Conservation (phyloP, 306 rosid species). For the Trichosanthes truncata region DNA sequence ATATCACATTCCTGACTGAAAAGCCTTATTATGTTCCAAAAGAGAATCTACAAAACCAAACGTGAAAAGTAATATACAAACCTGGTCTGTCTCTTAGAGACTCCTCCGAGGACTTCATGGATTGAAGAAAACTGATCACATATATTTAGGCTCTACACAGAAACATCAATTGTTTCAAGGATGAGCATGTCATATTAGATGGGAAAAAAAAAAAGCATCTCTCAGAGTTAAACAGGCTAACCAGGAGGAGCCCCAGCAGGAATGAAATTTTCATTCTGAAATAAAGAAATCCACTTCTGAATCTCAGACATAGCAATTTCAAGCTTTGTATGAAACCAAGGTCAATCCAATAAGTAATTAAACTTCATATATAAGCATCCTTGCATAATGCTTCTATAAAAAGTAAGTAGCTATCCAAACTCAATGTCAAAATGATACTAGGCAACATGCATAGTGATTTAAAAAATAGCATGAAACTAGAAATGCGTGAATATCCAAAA, state of each 20-base stretch:
- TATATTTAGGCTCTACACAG: slow-evolving; percentile 50
- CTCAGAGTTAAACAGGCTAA: slow-evolving; percentile 24
- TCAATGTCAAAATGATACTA: background rate
- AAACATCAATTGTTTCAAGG: slow-evolving; percentile 10
- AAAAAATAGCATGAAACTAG: background rate
- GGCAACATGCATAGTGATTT: background rate
- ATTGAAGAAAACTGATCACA: slow-evolving; percentile 65
- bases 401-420: background rate
- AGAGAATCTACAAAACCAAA: slow-evolving; percentile 2
- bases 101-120: slow-evolving; percentile 78
- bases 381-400: background rate
- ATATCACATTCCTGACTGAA: slow-evolving; percentile 5
- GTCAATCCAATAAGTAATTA: background rate
- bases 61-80: slow-evolving; percentile 14
- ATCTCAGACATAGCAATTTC: slow-evolving; percentile 70
- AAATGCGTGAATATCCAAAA: background rate
- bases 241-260: slow-evolving; percentile 67
- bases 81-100: slow-evolving; percentile 88
- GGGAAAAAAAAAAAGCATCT: no score
- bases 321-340: slow-evolving; percentile 50
- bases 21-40: background rate
- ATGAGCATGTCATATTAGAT: background rate
- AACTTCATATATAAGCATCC: background rate
- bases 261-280: slow-evolving; percentile 60
- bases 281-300: slow-evolving; percentile 65